phyloP scores from a whole-genome alignment of 352 stramenopile species.

The Phytopythium boreale region DNA sequence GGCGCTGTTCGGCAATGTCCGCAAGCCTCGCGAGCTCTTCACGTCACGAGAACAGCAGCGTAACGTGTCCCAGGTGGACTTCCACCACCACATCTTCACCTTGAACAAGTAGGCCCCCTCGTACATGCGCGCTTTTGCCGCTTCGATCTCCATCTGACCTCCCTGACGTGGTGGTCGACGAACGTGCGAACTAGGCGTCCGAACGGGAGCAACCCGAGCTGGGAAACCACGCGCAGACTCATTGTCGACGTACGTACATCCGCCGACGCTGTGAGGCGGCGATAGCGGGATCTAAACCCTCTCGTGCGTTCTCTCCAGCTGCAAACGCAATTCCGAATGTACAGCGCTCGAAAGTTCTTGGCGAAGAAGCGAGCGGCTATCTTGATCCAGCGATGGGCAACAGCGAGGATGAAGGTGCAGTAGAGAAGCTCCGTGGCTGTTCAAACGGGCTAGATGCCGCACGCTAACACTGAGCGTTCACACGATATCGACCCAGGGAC shows the following conservation, averaged over 20 bases:
- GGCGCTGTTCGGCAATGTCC: slow-evolving; percentile 64
- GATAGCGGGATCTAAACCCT: not conserved
- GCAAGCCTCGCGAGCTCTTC: slow-evolving; percentile 73
- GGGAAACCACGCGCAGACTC: slow-evolving; percentile 60
- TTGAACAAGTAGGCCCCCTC: slow-evolving; percentile 38
- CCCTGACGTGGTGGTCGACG: not conserved
- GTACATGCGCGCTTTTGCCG: not conserved
- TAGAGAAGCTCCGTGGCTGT: not conserved
- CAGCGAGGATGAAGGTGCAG: slow-evolving; percentile 50
- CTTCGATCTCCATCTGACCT: not conserved
- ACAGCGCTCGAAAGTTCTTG: slow-evolving; percentile 42
- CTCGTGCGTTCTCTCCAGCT: slow-evolving; percentile 28
- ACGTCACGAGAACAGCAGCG: slow-evolving; percentile 68
- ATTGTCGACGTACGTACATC: slow-evolving; percentile 54
- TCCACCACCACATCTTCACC: slow-evolving; percentile 70
- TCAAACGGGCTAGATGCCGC: not conserved
- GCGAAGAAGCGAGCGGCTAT: slow-evolving; percentile 28
- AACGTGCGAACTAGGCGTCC: slow-evolving; percentile 31
- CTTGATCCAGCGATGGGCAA: slow-evolving; percentile 51
- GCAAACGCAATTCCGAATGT: slow-evolving; percentile 75
- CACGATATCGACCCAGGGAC: slow-evolving; percentile 16
- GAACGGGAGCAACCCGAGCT: slow-evolving; percentile 50
- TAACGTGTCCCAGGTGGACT: slow-evolving; percentile 67
- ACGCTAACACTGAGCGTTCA: slow-evolving; percentile 29
- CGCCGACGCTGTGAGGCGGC: not conserved